Conservation (phyloP, 1,284 basidiomycete genomes). For the Amylostereum areolatum region DNA sequence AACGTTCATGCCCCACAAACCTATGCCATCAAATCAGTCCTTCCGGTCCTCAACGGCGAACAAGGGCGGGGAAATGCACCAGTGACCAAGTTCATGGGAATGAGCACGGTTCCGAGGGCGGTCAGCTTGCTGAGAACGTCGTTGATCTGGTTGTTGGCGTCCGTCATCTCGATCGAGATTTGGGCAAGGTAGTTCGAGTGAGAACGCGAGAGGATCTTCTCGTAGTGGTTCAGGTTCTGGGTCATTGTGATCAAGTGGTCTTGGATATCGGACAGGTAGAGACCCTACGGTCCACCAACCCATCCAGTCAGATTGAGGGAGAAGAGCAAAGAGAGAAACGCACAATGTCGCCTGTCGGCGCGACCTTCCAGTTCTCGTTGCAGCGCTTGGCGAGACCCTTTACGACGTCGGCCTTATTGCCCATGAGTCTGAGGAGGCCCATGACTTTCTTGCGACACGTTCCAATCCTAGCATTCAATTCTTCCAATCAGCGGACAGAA, state of each 20-base stretch:
- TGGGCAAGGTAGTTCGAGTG: conserved; percentile 99
- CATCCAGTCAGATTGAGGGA: background rate
- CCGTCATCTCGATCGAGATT: conserved; percentile 98
- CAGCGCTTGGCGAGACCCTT: conserved; percentile 97
- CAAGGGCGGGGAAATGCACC: conserved; percentile 47
- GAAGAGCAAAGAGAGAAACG: conserved; percentile 22
- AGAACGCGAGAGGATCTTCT: conserved; percentile 97
- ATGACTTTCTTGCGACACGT: conserved; percentile 99
- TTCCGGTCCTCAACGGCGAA: background rate
- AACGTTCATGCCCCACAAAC: conserved; percentile 89
- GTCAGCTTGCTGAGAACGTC: conserved; percentile 98
- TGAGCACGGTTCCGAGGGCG: conserved; percentile 94
- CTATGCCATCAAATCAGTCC: conserved; percentile 28
- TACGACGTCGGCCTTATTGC: conserved; percentile 99
- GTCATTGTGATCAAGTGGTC: conserved; percentile 99
- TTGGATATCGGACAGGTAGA: conserved; percentile 94
- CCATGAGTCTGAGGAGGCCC: conserved; percentile 90
- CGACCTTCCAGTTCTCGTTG: conserved; percentile 99
- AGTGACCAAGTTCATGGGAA: conserved; percentile 95
- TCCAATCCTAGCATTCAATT: conserved; percentile 69
- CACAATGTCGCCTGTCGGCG: conserved; percentile 96
- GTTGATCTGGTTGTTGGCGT: conserved; percentile 99
- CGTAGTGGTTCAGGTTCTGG: conserved; percentile 98
- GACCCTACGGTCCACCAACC: conserved; percentile 63
- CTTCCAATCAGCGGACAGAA: no score